Conservation (phyloP, 73 alveolate species). For the Paramecium tetraurelia region DNA sequence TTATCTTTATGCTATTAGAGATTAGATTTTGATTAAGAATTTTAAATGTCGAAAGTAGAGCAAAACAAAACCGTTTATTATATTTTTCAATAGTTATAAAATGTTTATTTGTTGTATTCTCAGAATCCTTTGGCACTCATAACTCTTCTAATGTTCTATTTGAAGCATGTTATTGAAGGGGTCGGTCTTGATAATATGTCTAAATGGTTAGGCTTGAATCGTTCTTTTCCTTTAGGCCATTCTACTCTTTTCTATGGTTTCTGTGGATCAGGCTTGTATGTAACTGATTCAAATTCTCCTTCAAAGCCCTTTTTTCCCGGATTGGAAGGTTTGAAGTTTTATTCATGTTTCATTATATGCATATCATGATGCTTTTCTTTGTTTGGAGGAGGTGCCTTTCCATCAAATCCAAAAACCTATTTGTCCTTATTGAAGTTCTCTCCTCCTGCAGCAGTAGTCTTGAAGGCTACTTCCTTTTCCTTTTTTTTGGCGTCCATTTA, state of each 20-base stretch:
- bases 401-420: slow-evolving; percentile 19
- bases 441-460: background rate
- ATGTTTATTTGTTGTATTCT: background rate
- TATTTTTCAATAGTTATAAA: background rate
- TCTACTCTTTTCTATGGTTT: background rate
- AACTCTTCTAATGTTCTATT: background rate
- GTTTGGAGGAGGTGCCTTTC: background rate
- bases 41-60: no score
- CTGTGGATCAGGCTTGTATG: slow-evolving; percentile 10
- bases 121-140: slow-evolving; percentile 45
- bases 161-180: slow-evolving; percentile 3
- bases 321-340: background rate
- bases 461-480: background rate
- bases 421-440: slow-evolving; percentile 21
- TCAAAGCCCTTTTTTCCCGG: background rate
- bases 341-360: background rate
- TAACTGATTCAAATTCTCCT: background rate
- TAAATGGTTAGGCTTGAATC: slow-evolving; percentile 35
- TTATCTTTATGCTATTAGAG: background rate
- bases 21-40: background rate
- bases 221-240: slow-evolving; percentile 13
- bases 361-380: background rate
- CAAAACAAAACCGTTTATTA: background rate
- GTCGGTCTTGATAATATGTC: slow-evolving; percentile 21
- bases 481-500: background rate